Evolutionary conservation across 1,139 yeast genomes (phyloP), one percentile per base, ranked within the genome.

Genomic region (Suhomyces kunorum): DNA sequence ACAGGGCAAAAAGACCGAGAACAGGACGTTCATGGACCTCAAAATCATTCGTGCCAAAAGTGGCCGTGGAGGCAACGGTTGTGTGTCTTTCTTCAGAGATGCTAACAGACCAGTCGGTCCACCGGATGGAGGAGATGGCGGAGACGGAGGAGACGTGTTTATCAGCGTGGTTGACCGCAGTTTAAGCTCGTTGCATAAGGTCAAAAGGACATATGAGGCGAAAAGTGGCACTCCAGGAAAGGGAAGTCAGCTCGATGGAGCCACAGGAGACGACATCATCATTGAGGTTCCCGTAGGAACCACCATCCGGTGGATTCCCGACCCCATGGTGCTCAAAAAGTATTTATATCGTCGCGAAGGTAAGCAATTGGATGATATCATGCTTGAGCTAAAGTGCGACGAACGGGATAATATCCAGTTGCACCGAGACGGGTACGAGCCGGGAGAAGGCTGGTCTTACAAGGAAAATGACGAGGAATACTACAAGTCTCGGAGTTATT

Each of bases 41-140:
- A 74, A 80, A 49, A 73, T 88, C 12, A 72, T 89, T 5, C 75
- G 78, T 41, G 68, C 87, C n/a, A 64, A 65, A 8, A 81, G 95
- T 32, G 98, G 98, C 0, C 71, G 68, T 35, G 98, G 98, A 20
- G 98, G 98, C 1, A 75, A 83, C 57, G 98, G 98, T 6, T 74
- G 80, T 35, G 84, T 88, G 0, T 84, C 97, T 1, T 92, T 92
- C 59, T 77, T 84, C 48, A 68, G 96, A 46, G 98, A 88, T 53
- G 87, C 96, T 2, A 87, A 89, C 38, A 68, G 87, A 31, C 75
- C 96, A 0, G 73, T 76, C 14, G 98, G 98, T 0, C 98, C 98
- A 0, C 95, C 98, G 0, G 96, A 90, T 61, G 98, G 98, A 17
- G 98, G 98, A 12, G 98, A 92, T 62, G 98, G 98, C 17, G 98